These are phyloP conservation scores for Papiliotrema nemorosa DNA, from an alignment of 1,284 basidiomycete species.

Conservation along the genomic window DNA sequence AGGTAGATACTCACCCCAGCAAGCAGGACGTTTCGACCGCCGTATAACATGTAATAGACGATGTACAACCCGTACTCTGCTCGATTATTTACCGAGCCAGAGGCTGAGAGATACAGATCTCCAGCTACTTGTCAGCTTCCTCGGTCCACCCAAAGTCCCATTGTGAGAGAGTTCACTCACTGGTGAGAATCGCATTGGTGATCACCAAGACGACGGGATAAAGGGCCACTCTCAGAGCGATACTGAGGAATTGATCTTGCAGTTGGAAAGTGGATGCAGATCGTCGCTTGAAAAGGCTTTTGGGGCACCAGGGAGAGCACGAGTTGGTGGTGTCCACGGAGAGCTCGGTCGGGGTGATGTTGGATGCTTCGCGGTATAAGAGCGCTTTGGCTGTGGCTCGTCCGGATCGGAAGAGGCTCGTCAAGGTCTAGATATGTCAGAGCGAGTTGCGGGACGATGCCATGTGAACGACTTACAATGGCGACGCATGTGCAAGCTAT, in stretches of 20 bases:
- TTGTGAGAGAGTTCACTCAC: not conserved
- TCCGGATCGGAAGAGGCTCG: not conserved
- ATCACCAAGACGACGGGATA: slow-evolving; percentile 5
- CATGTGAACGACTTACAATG: not conserved
- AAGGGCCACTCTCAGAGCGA: slow-evolving; percentile 1
- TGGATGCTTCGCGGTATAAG: not conserved
- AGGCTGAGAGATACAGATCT: slow-evolving; percentile 2
- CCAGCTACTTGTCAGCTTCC: not conserved
- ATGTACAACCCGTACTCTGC: not conserved
- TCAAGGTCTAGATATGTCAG: not conserved
- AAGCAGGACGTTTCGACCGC: slow-evolving; percentile 2
- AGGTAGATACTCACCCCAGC: not conserved
- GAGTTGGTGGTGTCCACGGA: not conserved
- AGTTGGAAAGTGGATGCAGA: not conserved
- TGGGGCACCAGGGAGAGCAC: not conserved
- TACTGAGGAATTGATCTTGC: slow-evolving; percentile 7
- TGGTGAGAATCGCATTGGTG: not conserved
- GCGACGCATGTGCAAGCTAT: slow-evolving; percentile 24
- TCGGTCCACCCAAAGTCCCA: not conserved
- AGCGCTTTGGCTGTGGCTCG: slow-evolving; percentile 4
- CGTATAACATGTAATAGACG: slow-evolving; percentile 3
- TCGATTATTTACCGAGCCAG: not conserved
- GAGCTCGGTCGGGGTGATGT: not conserved
- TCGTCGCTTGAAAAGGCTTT: not conserved
- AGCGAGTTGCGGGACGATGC: too few species aligned